Base-by-base conservation (phyloP, 495 filamentous ascomycete genomes). In the Xylaria acuta region DNA sequence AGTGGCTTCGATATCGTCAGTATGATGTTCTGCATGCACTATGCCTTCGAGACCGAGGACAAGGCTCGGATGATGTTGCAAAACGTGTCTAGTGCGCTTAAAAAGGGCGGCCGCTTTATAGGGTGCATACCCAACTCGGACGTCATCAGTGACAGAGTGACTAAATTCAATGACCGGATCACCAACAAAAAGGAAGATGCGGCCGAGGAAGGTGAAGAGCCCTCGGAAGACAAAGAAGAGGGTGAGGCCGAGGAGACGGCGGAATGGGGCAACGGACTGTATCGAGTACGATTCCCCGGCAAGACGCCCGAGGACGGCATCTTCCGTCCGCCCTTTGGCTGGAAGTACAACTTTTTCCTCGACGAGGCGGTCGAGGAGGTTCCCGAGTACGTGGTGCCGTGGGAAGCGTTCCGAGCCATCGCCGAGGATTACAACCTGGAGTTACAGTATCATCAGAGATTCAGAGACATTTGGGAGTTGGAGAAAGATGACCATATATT, bases 21-120 rank as follows among this genome's bases (percentile, higher is more conserved):
- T 69, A 97, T 97, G 88, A 99, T 99, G 96, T 99, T 99, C 76
- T 95, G 94, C 78, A 97, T 99, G 90, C 96, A 99, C 83, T 99
- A 99, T 78, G 95, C 97, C 0, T 99, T 98, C 75, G 97, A 99
- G 81, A 93, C 85, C 71, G 93, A 98, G 80, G 87, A 86, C 7
- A 97, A 97, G 79, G 91, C 95, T 14, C 88, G 95, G 27, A 91
- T 90, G 67, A 98, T 99, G 96, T 87, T 99, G 64, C 88, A 89
- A 78, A 99, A 99, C 79, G 96, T 99, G 16, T 90, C 96, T 2
- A 92, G 94, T 5, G 87, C 90, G 34, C 81, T 99, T 75, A 97
- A 94, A 80, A 97, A 98, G 77, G 96, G 96, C 25, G 96, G 96
- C 11, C 90, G 94, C 49, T 97, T 98, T 80, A 88, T 99, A 56